phyloP scores from a whole-genome alignment of 2,329 filamentous ascomycete genomes.

The Penicillium concentricum region DNA sequence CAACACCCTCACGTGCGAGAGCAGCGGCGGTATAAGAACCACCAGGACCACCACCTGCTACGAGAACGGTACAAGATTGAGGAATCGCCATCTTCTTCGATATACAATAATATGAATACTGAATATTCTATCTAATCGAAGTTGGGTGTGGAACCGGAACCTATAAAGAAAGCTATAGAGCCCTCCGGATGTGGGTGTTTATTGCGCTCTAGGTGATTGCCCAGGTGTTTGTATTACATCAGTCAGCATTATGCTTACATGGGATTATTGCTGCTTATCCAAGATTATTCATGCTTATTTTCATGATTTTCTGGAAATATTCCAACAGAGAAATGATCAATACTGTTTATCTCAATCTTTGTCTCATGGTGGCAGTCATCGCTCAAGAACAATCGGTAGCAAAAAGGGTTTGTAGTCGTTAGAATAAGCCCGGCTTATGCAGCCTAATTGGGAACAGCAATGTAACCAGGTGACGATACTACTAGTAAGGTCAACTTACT shows the following conservation, averaged over 20 bases:
- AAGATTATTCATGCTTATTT: no score
- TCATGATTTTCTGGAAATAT: no score
- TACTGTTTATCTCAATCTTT: no score
- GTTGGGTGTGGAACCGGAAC: not conserved
- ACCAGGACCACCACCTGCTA: conserved; percentile 44
- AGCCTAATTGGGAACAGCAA: not conserved
- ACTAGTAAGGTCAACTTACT: not conserved
- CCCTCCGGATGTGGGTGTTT: not conserved
- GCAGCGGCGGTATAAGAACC: conserved; percentile 48
- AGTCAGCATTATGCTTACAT: not conserved
- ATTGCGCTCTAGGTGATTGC: not conserved
- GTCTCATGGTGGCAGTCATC: not conserved
- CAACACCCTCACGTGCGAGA: conserved; percentile 48
- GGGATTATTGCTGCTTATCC: not conserved
- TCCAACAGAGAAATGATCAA: no score
- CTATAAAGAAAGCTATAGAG: not conserved
- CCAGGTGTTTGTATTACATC: not conserved
- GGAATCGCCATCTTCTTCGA: not conserved
- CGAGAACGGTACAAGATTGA: not conserved
- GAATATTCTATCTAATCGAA: not conserved
- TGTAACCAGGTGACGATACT: not conserved
- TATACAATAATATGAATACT: not conserved
- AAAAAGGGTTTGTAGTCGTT: not conserved
- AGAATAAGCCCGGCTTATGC: not conserved
- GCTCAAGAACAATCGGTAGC: not conserved